Evolutionary conservation across 1,284 basidiomycete genomes (phyloP).

Genomic region (Leucoagaricus sp.): DNA sequence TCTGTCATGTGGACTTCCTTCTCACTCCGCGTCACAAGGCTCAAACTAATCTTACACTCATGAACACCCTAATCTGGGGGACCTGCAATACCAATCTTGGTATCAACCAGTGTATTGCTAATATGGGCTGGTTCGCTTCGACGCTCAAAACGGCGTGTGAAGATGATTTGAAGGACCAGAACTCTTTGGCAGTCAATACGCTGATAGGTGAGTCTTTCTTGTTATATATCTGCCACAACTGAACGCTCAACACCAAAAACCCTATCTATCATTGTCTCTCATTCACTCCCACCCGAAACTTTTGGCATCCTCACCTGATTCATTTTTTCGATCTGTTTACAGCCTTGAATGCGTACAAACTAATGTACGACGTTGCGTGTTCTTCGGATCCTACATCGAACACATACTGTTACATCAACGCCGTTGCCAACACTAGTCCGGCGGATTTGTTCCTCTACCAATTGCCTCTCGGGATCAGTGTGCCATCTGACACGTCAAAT

Average conservation of each 20-base stretch:
- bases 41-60: slow-evolving; percentile 58
- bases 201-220: slow-evolving; percentile 47
- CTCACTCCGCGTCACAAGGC: slow-evolving; percentile 41
- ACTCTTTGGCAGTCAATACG: slow-evolving; percentile 49
- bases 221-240: slow-evolving; percentile 3
- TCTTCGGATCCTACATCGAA: slow-evolving; percentile 52
- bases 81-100: slow-evolving; percentile 67
- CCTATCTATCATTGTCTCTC: neutral
- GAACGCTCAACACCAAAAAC: slow-evolving; percentile 9
- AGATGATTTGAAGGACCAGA: slow-evolving; percentile 52
- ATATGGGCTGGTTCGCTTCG: slow-evolving; percentile 63
- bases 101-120: slow-evolving; percentile 51
- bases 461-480: slow-evolving; percentile 54
- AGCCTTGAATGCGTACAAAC: slow-evolving; percentile 59
- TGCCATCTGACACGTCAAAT: slow-evolving; percentile 44
- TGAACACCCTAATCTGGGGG: slow-evolving; percentile 75
- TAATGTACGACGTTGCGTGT: slow-evolving; percentile 62
- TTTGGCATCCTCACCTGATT: neutral
- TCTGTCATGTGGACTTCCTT: slow-evolving; percentile 3
- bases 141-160: slow-evolving; percentile 50
- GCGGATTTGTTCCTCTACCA: slow-evolving; percentile 68
- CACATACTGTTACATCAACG: slow-evolving; percentile 72
- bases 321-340: neutral
- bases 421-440: slow-evolving; percentile 51
- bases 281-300: neutral